A percentile compares a stretch with the other conserved stretches of the same genome.
These are phyloP conservation scores for Olyra latifolia DNA, from an alignment of 176 grass and related monocot genomes.

Conservation along the genomic window DNA sequence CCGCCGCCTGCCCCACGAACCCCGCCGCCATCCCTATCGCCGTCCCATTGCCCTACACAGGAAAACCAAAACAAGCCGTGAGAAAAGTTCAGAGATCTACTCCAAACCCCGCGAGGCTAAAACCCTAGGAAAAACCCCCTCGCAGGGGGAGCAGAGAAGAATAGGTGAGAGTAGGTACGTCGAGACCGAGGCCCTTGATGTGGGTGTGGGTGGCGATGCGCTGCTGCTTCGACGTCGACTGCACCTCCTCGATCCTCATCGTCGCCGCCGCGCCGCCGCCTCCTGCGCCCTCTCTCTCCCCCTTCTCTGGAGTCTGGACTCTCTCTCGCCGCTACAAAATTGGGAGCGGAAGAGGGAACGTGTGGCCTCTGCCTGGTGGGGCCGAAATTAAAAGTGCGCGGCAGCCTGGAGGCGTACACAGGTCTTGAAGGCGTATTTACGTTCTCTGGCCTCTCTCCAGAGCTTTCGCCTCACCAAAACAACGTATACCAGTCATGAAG, in stretches of 20 bases:
- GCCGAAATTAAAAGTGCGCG: neutral
- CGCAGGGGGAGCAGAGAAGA: neutral
- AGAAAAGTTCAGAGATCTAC: slow-evolving; percentile 9
- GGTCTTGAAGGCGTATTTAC: too few relatives aligned
- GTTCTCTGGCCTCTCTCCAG: too few relatives aligned
- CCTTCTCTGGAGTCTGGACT: neutral
- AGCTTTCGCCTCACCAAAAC: neutral
- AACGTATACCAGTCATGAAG: neutral
- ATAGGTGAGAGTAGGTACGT: slow-evolving; percentile 43
- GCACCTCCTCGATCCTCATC: slow-evolving; percentile 96
- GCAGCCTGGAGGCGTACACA: neutral
- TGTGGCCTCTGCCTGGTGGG: neutral
- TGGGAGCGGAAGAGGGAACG: neutral
- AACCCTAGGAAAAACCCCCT: slow-evolving; percentile 45
- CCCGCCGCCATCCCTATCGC: slow-evolving; percentile 74
- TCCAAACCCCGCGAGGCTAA: slow-evolving; percentile 3
- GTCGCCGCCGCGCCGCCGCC: slow-evolving; percentile 31
- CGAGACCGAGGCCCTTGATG: slow-evolving; percentile 97
- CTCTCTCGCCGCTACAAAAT: slow-evolving; percentile 36
- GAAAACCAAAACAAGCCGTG: neutral
- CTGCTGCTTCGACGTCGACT: slow-evolving; percentile 89
- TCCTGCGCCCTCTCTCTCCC: neutral
- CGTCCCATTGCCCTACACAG: slow-evolving; percentile 52
- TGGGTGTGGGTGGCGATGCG: slow-evolving; percentile 88
- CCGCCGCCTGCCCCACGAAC: slow-evolving; percentile 81